A percentile compares a stretch with the other conserved stretches of the same genome.
Evolutionary conservation across 805 yeast genomes (phyloP).

Genomic region (Saturnispora saitoi): DNA sequence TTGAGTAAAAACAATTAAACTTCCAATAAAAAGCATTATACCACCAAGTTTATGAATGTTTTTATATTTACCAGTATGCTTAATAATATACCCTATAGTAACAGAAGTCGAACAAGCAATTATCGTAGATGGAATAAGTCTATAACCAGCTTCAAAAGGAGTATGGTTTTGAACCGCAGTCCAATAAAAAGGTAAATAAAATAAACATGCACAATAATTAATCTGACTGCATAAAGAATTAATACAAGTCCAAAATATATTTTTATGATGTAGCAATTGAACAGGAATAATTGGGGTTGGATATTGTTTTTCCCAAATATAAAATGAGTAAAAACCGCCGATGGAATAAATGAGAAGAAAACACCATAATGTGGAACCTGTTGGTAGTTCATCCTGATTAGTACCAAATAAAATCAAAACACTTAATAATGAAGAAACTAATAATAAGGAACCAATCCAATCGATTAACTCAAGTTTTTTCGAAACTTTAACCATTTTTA

Average conservation of each 20-base stretch:
- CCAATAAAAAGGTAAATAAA: conserved; percentile 60
- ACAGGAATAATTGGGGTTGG: conserved; percentile 57
- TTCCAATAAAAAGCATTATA: conserved; percentile 42
- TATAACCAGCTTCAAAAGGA: conserved; percentile 28
- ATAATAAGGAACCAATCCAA: conserved; percentile 49
- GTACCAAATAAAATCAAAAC: conserved; percentile 55
- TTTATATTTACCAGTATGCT: conserved; percentile 55
- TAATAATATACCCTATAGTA: conserved; percentile 59
- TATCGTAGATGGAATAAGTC: conserved; percentile 47
- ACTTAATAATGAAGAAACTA: conserved; percentile 46
- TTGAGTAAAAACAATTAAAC: conserved; percentile 25
- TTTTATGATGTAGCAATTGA: conserved; percentile 43
- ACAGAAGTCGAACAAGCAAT: conserved; percentile 63
- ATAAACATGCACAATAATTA: conserved; percentile 52
- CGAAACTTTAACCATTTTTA: conserved; percentile 17
- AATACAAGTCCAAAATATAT: conserved; percentile 54
- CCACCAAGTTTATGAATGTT: conserved; percentile 29
- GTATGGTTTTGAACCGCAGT: conserved; percentile 17
- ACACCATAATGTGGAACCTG: conserved; percentile 37
- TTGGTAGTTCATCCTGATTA: conserved; percentile 47
- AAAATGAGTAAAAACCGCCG: conserved; percentile 6
- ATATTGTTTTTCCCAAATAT: conserved; percentile 3
- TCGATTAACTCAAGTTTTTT: conserved; percentile 35
- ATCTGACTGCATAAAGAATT: conserved; percentile 64
- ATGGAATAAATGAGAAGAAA: not conserved